These are phyloP conservation scores for Magnolia kwangsiensis DNA, from an alignment of 164 flowering plant species.

Conservation along the genomic window DNA sequence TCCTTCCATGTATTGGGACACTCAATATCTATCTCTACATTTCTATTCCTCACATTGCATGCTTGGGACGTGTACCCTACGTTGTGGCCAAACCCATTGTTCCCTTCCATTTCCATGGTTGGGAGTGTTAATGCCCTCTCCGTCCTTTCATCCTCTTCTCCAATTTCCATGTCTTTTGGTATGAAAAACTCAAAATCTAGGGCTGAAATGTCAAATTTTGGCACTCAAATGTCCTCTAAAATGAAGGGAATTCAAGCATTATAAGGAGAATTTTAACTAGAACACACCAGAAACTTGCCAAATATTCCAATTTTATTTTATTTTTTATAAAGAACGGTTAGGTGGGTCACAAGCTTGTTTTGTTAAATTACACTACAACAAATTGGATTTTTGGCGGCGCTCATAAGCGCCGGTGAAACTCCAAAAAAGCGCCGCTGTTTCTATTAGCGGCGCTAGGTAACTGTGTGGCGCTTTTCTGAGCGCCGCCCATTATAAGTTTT, in stretches of 20 bases:
- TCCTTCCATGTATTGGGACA: constrained; percentile 19
- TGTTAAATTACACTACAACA: too few species aligned
- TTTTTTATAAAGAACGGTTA: constrained; percentile 19
- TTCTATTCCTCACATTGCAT: constrained; percentile 39
- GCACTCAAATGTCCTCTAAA: neutral
- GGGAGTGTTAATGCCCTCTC: constrained; percentile 47
- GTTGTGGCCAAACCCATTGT: constrained; percentile 73
- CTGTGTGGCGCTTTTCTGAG: too few species aligned
- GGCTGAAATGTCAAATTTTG: neutral
- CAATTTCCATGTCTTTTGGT: constrained; percentile 35
- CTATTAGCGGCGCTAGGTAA: too few species aligned
- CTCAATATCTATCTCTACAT: constrained; percentile 58
- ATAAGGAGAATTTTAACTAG: constrained; percentile 31
- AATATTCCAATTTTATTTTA: constrained; percentile 15
- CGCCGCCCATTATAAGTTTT: too few species aligned
- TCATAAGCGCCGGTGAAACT: too few species aligned
- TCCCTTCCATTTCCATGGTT: constrained; percentile 62
- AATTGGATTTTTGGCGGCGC: too few species aligned
- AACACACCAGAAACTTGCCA: constrained; percentile 47
- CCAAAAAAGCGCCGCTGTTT: too few species aligned
- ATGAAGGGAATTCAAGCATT: constrained; percentile 1
- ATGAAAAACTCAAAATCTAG: neutral
- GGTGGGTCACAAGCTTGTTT: constrained; percentile 60
- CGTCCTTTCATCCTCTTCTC: constrained; percentile 39
- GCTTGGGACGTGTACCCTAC: constrained; percentile 70